Evolutionary conservation across 106 monocot genomes (phyloP), one percentile per base, ranked within the genome.

Genomic region (Posidonia australis): DNA sequence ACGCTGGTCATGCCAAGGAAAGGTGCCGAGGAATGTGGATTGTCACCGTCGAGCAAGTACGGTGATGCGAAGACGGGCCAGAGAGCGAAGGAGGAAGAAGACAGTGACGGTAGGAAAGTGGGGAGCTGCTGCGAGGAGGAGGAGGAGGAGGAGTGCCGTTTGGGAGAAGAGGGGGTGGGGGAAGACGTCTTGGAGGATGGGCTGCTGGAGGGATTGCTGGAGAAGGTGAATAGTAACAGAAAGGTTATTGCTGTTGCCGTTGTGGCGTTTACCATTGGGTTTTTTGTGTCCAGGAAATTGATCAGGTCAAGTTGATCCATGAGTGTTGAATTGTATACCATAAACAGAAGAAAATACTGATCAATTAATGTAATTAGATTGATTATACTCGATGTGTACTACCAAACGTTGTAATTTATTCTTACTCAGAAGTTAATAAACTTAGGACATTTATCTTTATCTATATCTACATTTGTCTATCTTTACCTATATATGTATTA

Each of bases 221-320:
- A 77, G 9, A 78, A 56, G 45, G 16, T 82, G 32, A 52, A 74
- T 61, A 65, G 25, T 2, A 74, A 82, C 67, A 70, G 36, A 44
- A 78, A 63, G 54, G 51, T 42, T 42, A 75, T 82, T 54, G 70
- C 51, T 52, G 70, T 78, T 13, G 77, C 82, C 23, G 62, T 71
- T 42, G 47, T 68, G 47, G 77, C 67, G 13, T 82, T 82, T 44
- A 63, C 74, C 11, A 48, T 78, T 22, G 82, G 74, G 26, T 82
- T 74, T 31, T 82, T 44, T 64, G 51, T 77, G 32, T 78, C 77
- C 6, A 54, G 52, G 14, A 81, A 74, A 49, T 18, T 72, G 14
- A 51, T n/a, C n/a, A n/a, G n/a, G n/a, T n/a, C n/a, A n/a, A n/a
- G n/a, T n/a, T n/a, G n/a, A n/a, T n/a, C n/a, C n/a, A n/a, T n/a